Evolutionary conservation across 2,329 filamentous ascomycete genomes (phyloP).

Genomic region (Didymella keratinophila): DNA sequence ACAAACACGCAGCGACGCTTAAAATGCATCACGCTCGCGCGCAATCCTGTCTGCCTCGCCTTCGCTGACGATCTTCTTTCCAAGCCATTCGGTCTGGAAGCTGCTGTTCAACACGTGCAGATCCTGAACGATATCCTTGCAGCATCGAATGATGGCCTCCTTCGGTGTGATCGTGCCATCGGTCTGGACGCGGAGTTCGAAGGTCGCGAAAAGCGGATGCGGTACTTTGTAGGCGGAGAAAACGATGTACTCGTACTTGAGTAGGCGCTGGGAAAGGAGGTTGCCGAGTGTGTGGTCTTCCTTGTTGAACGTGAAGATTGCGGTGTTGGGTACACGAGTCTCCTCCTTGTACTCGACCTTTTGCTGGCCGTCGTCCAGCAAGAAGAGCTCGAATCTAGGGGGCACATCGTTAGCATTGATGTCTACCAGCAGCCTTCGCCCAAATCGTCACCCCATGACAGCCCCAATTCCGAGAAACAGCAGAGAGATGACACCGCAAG

Average conservation of each 20-base stretch:
- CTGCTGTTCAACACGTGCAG: constrained; percentile 82
- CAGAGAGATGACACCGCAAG: background rate
- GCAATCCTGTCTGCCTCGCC: constrained; percentile 45
- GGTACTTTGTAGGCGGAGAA: constrained; percentile 89
- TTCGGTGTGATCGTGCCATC: constrained; percentile 89
- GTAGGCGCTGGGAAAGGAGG: constrained; percentile 83
- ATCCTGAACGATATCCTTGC: constrained; percentile 82
- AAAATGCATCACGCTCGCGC: constrained; percentile 43
- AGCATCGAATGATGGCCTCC: constrained; percentile 82
- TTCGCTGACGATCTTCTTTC: constrained; percentile 48
- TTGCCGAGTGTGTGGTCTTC: constrained; percentile 97
- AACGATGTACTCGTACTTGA: constrained; percentile 81
- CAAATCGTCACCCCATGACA: background rate
- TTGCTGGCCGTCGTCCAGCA: constrained; percentile 87
- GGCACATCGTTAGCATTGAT: constrained; percentile 7
- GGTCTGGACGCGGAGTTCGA: constrained; percentile 86
- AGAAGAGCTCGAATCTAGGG: constrained; percentile 83
- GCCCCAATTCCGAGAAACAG: too few species aligned
- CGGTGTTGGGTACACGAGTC: constrained; percentile 92
- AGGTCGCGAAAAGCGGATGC: constrained; percentile 55
- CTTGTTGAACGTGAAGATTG: constrained; percentile 93
- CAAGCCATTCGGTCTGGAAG: constrained; percentile 79
- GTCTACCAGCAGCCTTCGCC: background rate
- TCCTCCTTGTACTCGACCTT: constrained; percentile 90
- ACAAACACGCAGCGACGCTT: background rate